Evolutionary conservation across 2,329 filamentous ascomycete species (phyloP).

Genomic region (Aurifilum marmelostoma): DNA sequence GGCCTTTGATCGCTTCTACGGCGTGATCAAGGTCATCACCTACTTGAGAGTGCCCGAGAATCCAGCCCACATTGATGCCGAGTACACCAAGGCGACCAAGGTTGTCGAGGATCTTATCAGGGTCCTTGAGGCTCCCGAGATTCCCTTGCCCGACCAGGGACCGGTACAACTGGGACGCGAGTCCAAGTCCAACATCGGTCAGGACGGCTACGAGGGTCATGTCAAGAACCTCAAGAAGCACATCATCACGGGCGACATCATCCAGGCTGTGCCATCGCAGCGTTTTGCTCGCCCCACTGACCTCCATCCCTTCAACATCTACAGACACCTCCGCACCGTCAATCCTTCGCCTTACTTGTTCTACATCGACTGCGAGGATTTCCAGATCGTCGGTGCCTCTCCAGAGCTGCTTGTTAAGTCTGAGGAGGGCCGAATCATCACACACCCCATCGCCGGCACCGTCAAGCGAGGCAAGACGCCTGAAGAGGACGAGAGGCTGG

Average conservation of each 20-base stretch:
- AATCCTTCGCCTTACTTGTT: slow-evolving; percentile 98
- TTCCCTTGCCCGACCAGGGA: slow-evolving; percentile 75
- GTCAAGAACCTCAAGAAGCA: slow-evolving; percentile 86
- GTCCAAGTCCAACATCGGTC: slow-evolving; percentile 91
- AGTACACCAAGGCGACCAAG: slow-evolving; percentile 69
- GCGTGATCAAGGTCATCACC: slow-evolving; percentile 89
- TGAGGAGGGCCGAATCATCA: slow-evolving; percentile 85
- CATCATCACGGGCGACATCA: slow-evolving; percentile 90
- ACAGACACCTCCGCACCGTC: slow-evolving; percentile 92
- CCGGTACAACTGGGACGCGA: slow-evolving; percentile 74
- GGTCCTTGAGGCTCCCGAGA: slow-evolving; percentile 73
- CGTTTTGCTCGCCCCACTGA: slow-evolving; percentile 86
- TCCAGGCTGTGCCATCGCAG: slow-evolving; percentile 95
- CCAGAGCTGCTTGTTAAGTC: slow-evolving; percentile 94
- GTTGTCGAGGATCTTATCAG: slow-evolving; percentile 70
- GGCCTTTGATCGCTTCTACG: slow-evolving; percentile 93
- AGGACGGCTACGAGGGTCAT: slow-evolving; percentile 85
- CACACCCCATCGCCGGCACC: slow-evolving; percentile 95
- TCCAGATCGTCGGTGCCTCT: slow-evolving; percentile 93
- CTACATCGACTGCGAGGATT: slow-evolving; percentile 88
- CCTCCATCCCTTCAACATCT: slow-evolving; percentile 97
- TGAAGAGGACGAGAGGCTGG: slow-evolving; percentile 80
- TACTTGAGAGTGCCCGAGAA: slow-evolving; percentile 70
- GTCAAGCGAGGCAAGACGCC: slow-evolving; percentile 82
- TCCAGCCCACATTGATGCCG: slow-evolving; percentile 60